phyloP scores from a whole-genome alignment of 352 stramenopile genomes.

The Globisporangium parvum region DNA sequence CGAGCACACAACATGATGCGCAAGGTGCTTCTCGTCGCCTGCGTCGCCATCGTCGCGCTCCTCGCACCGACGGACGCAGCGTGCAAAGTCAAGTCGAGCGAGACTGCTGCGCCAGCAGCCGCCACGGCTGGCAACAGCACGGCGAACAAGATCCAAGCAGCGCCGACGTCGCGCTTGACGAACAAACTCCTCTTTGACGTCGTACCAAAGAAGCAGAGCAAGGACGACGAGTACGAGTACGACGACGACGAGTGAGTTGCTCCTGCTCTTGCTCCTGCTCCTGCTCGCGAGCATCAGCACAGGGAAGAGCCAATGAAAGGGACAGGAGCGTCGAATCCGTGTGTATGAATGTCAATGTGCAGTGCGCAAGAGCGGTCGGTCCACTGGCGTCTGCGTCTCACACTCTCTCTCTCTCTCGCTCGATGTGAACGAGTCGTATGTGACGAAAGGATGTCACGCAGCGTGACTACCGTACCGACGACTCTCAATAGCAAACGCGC shows the following conservation, averaged over 20 bases:
- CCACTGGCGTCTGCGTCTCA: too few species aligned
- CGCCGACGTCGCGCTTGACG: constrained; percentile 20
- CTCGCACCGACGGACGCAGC: constrained; percentile 17
- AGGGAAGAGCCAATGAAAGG: neutral
- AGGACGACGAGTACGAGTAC: constrained; percentile 8
- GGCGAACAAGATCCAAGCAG: constrained; percentile 27
- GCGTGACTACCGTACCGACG: too few species aligned
- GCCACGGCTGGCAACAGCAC: constrained; percentile 1
- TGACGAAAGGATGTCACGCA: too few species aligned
- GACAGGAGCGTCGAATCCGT: neutral
- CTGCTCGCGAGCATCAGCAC: too few species aligned
- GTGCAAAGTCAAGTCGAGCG: constrained; percentile 25
- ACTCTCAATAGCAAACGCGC: neutral
- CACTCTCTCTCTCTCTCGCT: too few species aligned
- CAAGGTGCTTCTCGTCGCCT: constrained; percentile 17
- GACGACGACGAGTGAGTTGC: neutral
- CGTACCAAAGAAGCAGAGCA: constrained; percentile 7
- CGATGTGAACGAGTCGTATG: too few species aligned
- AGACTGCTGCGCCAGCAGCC: neutral
- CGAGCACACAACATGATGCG: constrained; percentile 16
- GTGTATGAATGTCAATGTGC: constrained; percentile 1
- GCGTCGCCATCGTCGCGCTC: constrained; percentile 18
- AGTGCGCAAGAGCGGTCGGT: neutral
- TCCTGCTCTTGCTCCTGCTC: neutral
- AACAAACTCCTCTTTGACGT: constrained; percentile 32